Base-by-base conservation (phyloP, 2,329 filamentous ascomycete genomes). In the Fusarium sp. region DNA sequence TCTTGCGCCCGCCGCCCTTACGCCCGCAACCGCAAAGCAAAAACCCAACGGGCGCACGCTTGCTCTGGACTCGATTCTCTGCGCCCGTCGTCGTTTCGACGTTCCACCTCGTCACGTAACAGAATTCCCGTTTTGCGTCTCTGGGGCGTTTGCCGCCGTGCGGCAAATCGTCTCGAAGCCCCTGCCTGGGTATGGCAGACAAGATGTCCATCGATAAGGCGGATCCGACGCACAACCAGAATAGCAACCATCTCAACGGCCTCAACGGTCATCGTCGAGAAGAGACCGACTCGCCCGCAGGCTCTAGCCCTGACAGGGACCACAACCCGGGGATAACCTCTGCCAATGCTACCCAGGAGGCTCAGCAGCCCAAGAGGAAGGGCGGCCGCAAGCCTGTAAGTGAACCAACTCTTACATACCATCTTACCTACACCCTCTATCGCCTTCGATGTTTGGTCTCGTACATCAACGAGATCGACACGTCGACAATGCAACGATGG, bases 351-450 rank as follows among this genome's bases (percentile, higher is more conserved):
- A 80, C 79, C 71, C 88, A 88, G 75, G 89, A 91, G 79, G 83
- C 82, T 76, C 89, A 90, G 80, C 90, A 91, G 73, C 95, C 95
- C 81, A 99, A 99, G 88, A 92, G 97, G 81, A 99, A 99, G 88
- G 97, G 97, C 80, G 97, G 97, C 71, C 92, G 97, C 81, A 99
- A 98, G 87, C 97, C 97, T 81, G 97, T 98, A 91, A 84, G 89
- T 73, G 35, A 98, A 57, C 40, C 65, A 62, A 62, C 61, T 45
- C 40, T 65, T 59, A 47, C 60, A 64, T 47, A 25, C 14, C 14
- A 47, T 59, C 54, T 57, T 29, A 62, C 60, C 52, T 66, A 27
- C 54, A 65, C 50, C 11, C 42, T 35, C 47, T 65, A 29, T 40
- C 31, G 18, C 16, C 45, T 20, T 29, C 58, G n/a, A 60, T 47